phyloP scores from a whole-genome alignment of 1,284 basidiomycete genomes.

The Trametes versicolor region DNA sequence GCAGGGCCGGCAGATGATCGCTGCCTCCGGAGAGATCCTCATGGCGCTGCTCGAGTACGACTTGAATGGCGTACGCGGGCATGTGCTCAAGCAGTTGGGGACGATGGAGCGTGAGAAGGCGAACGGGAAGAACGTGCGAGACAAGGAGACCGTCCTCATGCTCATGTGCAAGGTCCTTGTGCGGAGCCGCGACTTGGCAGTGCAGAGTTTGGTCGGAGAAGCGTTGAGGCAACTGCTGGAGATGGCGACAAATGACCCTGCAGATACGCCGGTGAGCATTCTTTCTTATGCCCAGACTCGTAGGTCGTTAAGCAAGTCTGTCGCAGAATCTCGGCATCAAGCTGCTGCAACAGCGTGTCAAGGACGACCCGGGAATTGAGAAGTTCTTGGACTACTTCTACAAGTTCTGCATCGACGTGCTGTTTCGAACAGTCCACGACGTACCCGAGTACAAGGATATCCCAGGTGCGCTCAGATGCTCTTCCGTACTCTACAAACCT shows the following conservation, averaged over 20 bases:
- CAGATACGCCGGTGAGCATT: slow-evolving; percentile 44
- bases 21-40: slow-evolving; percentile 90
- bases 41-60: slow-evolving; percentile 93
- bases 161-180: slow-evolving; percentile 84
- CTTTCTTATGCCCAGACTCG: neutral
- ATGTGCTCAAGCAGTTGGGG: slow-evolving; percentile 84
- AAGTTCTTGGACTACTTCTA: slow-evolving; percentile 95
- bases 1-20: slow-evolving; percentile 66
- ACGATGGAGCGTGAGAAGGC: slow-evolving; percentile 69
- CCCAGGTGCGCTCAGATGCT: slow-evolving; percentile 55
- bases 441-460: slow-evolving; percentile 80
- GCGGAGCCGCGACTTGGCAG: slow-evolving; percentile 82
- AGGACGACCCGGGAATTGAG: slow-evolving; percentile 88
- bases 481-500: neutral
- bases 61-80: slow-evolving; percentile 84
- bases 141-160: slow-evolving; percentile 79
- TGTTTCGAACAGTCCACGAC: slow-evolving; percentile 85
- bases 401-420: slow-evolving; percentile 73
- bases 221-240: slow-evolving; percentile 90
- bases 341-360: slow-evolving; percentile 61
- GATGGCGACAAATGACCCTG: slow-evolving; percentile 53
- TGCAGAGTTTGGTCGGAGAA: slow-evolving; percentile 93
- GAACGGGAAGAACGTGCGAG: slow-evolving; percentile 61
- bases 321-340: slow-evolving; percentile 47
- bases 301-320: slow-evolving; percentile 4